Conservation (phyloP, 805 yeast genomes). For the Tetrapisispora fleetii region DNA sequence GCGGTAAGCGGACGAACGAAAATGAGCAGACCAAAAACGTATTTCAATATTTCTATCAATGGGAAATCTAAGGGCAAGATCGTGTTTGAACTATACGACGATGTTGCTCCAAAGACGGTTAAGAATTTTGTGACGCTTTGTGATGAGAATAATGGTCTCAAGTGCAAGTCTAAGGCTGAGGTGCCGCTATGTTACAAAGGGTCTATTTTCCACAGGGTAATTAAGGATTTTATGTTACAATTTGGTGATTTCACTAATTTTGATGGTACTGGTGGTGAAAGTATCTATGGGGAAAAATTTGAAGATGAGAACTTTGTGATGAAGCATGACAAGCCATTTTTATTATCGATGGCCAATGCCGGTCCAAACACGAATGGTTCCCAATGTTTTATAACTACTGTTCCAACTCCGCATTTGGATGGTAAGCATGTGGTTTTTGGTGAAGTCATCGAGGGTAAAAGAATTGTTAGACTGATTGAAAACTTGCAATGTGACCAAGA, state of each 20-base stretch:
- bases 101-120: constrained; percentile 77
- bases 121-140: constrained; percentile 84
- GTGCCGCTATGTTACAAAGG: constrained; percentile 67
- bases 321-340: constrained; percentile 74
- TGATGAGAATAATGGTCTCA: constrained; percentile 67
- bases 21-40: constrained; percentile 40
- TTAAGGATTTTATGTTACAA: constrained; percentile 83
- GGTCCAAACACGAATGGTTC: constrained; percentile 95
- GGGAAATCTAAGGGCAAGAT: constrained; percentile 63
- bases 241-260: constrained; percentile 85
- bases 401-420: constrained; percentile 86
- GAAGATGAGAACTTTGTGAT: constrained; percentile 81
- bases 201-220: constrained; percentile 88
- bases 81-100: constrained; percentile 62
- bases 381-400: constrained; percentile 90
- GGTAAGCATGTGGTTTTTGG: constrained; percentile 97
- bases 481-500: constrained; percentile 48
- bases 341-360: constrained; percentile 94
- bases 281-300: constrained; percentile 74
- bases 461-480: constrained; percentile 71
- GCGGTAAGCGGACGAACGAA: neutral
- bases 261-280: constrained; percentile 73
- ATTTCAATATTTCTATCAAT: constrained; percentile 70
- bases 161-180: constrained; percentile 19
- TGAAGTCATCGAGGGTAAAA: constrained; percentile 71